Base-by-base conservation (phyloP, 2,329 filamentous ascomycete genomes). In the Talaromyces sp. region DNA sequence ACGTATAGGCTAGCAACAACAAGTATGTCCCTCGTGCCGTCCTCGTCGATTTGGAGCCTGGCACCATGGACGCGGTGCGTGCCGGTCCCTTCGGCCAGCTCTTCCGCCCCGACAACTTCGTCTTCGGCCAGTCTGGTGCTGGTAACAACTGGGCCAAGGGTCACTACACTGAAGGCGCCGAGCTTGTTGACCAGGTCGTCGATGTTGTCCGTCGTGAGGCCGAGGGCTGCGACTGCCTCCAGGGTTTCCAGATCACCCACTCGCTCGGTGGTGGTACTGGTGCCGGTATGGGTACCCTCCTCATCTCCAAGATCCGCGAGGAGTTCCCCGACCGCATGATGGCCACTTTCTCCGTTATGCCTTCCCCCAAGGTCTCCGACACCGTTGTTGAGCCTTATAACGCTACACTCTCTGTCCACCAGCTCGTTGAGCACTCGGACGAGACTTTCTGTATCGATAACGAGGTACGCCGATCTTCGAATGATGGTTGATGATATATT, bases 91-190 rank as follows among this genome's bases (percentile, higher is more conserved):
- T 98, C 79, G 95, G 95, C 73, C 91, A 97, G 85, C 92, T 99
- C 72, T 98, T 99, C 92, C 93, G 95, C 69, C 95, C 95, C 78
- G 95, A 99, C 85, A 99, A 98, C 90, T 98, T 98, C 83, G 92
- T 98, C 78, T 98, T 98, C 81, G 95, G 95, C 74, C 95, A 98
- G 85, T 98, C 95, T 74, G 94, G 95, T 87, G 95, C 95, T 80
- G 95, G 95, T 83, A 99, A 99, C 92, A 98, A 98, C 89, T 99
- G 95, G 95, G 95, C 95, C 82, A 99, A 98, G 89, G 95, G 95
- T 84, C 95, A 99, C 81, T 99, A 99, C 88, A 99, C 95, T 69
- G 95, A 99, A 85, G 95, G 95, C 88, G 95, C 95, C 72, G 95
- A 99, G 85, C 88, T 98, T 67, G 95, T 99, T 71, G 95, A 99